Evolutionary conservation across 768 basidiomycete species (phyloP), one percentile per base, ranked within the genome.

Genomic region (Macrocybe gigantea): DNA sequence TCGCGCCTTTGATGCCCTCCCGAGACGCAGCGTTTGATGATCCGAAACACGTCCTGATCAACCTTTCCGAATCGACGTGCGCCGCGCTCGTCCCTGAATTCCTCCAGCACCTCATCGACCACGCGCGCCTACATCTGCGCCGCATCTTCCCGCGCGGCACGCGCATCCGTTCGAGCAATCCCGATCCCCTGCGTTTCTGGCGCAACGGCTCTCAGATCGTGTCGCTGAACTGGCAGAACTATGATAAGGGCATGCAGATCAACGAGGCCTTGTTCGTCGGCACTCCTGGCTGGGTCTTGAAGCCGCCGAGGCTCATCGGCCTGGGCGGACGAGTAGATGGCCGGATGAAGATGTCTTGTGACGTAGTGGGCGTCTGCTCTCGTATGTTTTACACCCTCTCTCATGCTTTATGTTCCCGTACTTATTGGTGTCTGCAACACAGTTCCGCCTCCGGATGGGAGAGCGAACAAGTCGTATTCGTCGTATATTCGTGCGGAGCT

Each of bases 171-270:
- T 82, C 80, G 1, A 72, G 69, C 54, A 83, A 85, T 57, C 64
- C 78, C 44, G 67, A 75, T 37, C 76, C 79, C 0, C 62, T 75
- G 12, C 58, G 62, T 29, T 77, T 77, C 53, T 83, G 81, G 80
- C 67, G 72, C 12, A 69, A 64, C 37, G 82, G 82, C 2, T 73
- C 78, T 5, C 82, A 83, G 44, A 67, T 83, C 7, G 73, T 72
- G 1, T 72, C 74, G 34, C 61, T 83, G 38, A 83, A 83, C 52
- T 82, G 82, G 82, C 81, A 83, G 61, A 67, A 64, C n/a, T 80
- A 73, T 53, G 80, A 83, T 55, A 56, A 52, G 1, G 74, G 75
- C 1, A 76, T 79, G 74, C 78, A 80, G 52, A 57, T 84, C 15
- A 82, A 83, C 53, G 83, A 82, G 58, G 82, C 70, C 0, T 70